Percentiles rank a stretch among this genome's conserved stretches.
phyloP scores from a whole-genome alignment of 2,329 filamentous ascomycete genomes.

The Aureobasidium sp. region DNA sequence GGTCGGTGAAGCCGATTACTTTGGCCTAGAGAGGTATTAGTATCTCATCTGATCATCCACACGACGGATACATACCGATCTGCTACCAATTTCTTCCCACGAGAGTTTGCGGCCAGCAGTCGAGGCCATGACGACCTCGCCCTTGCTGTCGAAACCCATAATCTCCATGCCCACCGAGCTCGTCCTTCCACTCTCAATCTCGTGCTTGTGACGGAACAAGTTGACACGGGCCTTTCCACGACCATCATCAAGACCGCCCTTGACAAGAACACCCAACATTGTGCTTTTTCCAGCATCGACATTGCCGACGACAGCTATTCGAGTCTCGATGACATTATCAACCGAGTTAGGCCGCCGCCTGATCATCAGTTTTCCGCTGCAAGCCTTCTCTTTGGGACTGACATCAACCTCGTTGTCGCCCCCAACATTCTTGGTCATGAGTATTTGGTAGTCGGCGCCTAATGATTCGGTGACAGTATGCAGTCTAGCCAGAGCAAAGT shows the following conservation, averaged over 20 bases:
- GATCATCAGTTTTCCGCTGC: conserved; percentile 80
- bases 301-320: conserved; percentile 95
- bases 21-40: conserved; percentile 52
- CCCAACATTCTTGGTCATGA: conserved; percentile 87
- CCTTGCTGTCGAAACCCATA: conserved; percentile 87
- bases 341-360: conserved; percentile 64
- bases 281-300: conserved; percentile 97
- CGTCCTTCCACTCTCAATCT: conserved; percentile 90
- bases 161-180: conserved; percentile 99
- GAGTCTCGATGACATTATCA: conserved; percentile 88
- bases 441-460: conserved; percentile 68
- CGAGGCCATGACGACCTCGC: conserved; percentile 73
- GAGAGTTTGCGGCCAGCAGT: conserved; percentile 80
- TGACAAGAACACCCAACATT: conserved; percentile 89
- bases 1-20: conserved; percentile 91
- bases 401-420: conserved; percentile 64
- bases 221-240: conserved; percentile 90
- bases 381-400: conserved; percentile 62
- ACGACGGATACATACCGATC: conserved; percentile 49
- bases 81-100: conserved; percentile 96
- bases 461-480: conserved; percentile 56
- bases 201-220: conserved; percentile 95
- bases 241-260: conserved; percentile 90
- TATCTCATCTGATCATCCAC: background rate
- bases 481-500: conserved; percentile 60